phyloP scores from a whole-genome alignment of 495 filamentous ascomycete genomes.

The Talaromyces nanjingensis region DNA sequence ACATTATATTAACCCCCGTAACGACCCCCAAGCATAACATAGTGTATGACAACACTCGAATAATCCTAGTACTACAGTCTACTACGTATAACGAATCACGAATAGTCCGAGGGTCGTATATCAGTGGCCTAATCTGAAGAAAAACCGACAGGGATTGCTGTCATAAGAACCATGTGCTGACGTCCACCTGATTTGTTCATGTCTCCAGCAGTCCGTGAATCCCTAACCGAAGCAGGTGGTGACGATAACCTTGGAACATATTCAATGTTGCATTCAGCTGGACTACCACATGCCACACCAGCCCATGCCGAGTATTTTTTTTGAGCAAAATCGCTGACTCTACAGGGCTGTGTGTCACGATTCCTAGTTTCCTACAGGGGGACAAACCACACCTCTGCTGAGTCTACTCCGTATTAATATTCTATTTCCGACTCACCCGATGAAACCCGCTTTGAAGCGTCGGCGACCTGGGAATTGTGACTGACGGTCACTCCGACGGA shows the following conservation, averaged over 20 bases:
- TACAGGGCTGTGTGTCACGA: neutral
- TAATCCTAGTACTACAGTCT: neutral
- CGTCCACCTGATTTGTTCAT: neutral
- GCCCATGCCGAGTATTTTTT: neutral
- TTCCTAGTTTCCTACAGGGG: neutral
- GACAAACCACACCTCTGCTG: too few relatives aligned
- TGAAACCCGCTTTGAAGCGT: neutral
- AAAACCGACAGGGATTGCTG: neutral
- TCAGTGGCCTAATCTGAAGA: conserved; percentile 2
- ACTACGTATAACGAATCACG: neutral
- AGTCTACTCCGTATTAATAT: too few relatives aligned
- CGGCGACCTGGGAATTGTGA: conserved; percentile 1
- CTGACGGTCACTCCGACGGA: neutral
- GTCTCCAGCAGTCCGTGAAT: neutral
- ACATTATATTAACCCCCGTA: neutral
- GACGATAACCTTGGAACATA: neutral
- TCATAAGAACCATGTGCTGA: neutral
- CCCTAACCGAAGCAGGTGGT: neutral
- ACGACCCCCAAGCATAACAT: neutral
- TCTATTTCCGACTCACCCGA: neutral
- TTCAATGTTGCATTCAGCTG: neutral
- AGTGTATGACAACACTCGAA: neutral
- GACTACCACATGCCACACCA: neutral
- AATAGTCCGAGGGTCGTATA: neutral
- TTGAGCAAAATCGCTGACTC: neutral